phyloP scores from a whole-genome alignment of 2,329 filamentous ascomycete species.

The Fusarium udum region DNA sequence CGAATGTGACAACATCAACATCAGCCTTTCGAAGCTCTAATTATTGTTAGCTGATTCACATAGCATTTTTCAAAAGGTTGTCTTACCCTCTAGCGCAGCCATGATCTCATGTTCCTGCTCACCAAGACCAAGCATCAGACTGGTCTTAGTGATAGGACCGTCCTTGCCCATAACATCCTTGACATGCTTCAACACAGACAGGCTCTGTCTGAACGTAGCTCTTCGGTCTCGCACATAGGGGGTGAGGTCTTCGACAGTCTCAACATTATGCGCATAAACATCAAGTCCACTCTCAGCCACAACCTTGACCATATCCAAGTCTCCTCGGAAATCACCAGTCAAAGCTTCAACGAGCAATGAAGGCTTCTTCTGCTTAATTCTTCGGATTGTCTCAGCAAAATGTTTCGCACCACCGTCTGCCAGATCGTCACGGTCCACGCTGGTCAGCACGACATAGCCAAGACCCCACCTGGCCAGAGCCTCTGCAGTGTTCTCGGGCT shows the following conservation, averaged over 20 bases:
- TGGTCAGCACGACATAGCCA: slow-evolving; percentile 94
- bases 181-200: slow-evolving; percentile 81
- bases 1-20: slow-evolving; percentile 97
- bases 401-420: slow-evolving; percentile 87
- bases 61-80: background rate
- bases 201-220: slow-evolving; percentile 87
- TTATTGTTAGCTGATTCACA: slow-evolving; percentile 17
- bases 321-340: slow-evolving; percentile 87
- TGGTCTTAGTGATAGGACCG: slow-evolving; percentile 95
- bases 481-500: slow-evolving; percentile 96
- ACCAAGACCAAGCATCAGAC: slow-evolving; percentile 93
- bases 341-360: slow-evolving; percentile 82
- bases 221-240: slow-evolving; percentile 89
- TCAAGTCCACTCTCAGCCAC: slow-evolving; percentile 91
- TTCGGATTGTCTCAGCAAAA: slow-evolving; percentile 92
- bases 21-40: slow-evolving; percentile 78
- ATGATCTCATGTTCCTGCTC: slow-evolving; percentile 89
- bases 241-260: slow-evolving; percentile 91
- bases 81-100: slow-evolving; percentile 75
- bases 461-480: slow-evolving; percentile 91
- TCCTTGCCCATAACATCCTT: slow-evolving; percentile 76
- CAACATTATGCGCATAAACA: slow-evolving; percentile 96
- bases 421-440: slow-evolving; percentile 92
- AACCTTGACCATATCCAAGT: slow-evolving; percentile 85
- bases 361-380: slow-evolving; percentile 87